A percentile compares a stretch with the other conserved stretches of the same genome.
Evolutionary conservation across 2,329 filamentous ascomycete genomes (phyloP).

Genomic region (Aureobasidium sp.): DNA sequence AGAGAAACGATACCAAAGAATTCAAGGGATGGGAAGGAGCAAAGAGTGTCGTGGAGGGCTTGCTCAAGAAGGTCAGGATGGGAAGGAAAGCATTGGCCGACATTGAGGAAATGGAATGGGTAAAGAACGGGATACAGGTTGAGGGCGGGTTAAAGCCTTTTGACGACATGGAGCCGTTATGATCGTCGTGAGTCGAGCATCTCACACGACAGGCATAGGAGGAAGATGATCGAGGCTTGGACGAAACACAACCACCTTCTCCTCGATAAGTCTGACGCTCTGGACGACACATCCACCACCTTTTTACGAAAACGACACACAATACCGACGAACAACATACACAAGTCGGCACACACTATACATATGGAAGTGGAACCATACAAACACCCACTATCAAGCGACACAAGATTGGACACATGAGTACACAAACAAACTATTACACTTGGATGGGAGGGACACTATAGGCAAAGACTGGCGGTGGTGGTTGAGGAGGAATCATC

Average conservation of each 20-base stretch:
- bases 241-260: neutral
- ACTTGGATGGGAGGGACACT: neutral
- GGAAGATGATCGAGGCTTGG: neutral
- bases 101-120: conserved; percentile 68
- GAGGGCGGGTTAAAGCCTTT: conserved; percentile 40
- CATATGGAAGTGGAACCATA: neutral
- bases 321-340: neutral
- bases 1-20: conserved; percentile 65
- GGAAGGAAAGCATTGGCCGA: conserved; percentile 66
- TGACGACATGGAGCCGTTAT: neutral
- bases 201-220: neutral
- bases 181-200: neutral
- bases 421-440: neutral
- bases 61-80: conserved; percentile 75
- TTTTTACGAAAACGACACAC: neutral
- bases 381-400: too few species aligned
- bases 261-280: neutral
- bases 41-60: conserved; percentile 71
- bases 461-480: neutral
- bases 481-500: too few species aligned
- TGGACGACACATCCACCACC: neutral
- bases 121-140: conserved; percentile 64
- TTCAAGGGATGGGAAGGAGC: conserved; percentile 58
- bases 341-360: neutral
- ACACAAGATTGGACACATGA: neutral